These are phyloP conservation scores for Arctostaphylos glauca DNA, from an alignment of 148 eudicot species.

Conservation along the genomic window DNA sequence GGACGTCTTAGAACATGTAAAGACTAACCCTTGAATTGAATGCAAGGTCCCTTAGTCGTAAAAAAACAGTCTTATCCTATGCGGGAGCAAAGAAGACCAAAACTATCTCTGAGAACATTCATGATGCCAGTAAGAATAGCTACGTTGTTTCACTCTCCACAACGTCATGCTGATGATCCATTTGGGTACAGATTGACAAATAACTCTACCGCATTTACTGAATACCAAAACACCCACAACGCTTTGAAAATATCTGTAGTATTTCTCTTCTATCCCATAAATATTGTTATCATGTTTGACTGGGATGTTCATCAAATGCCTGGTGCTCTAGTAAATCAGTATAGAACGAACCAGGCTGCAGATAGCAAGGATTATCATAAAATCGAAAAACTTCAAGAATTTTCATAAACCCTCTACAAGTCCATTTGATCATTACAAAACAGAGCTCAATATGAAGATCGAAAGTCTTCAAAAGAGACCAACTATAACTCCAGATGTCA, in stretches of 20 bases:
- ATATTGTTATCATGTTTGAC: not conserved
- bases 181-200: not conserved
- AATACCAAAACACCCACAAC: not conserved
- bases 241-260: not conserved
- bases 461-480: not conserved
- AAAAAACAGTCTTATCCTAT: not conserved
- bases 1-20: not conserved
- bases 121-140: not conserved
- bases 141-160: not conserved
- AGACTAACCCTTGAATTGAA: not conserved
- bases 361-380: not conserved
- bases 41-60: not conserved
- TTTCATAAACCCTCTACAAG: not conserved
- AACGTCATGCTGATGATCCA: constrained; percentile 1
- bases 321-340: not conserved
- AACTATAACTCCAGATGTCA: not conserved
- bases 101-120: not conserved
- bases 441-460: constrained; percentile 10
- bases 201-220: not conserved
- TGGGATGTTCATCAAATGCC: not conserved
- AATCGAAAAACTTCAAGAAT: not conserved
- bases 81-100: not conserved
- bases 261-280: not conserved
- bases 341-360: not conserved
- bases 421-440: not conserved